A percentile compares a stretch with the other conserved stretches of the same genome.
Conservation (phyloP, 441 rosid genomes). For the Populus hybrid region DNA sequence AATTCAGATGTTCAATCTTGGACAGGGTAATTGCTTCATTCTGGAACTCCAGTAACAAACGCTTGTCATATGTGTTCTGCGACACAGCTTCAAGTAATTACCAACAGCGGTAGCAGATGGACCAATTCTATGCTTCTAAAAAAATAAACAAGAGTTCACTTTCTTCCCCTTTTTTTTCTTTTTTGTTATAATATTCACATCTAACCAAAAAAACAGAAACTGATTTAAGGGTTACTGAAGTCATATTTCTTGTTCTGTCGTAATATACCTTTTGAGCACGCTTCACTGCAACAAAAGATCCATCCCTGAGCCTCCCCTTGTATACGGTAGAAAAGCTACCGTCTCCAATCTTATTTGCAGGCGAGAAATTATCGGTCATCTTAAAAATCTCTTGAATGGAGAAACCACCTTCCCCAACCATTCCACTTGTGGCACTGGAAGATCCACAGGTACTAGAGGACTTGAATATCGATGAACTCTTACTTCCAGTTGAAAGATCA, state of each 20-base stretch:
- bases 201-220: neutral
- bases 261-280: conserved; percentile 67
- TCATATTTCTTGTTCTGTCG: neutral
- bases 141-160: neutral
- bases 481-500: conserved; percentile 52
- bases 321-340: conserved; percentile 84
- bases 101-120: neutral
- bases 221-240: neutral
- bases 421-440: conserved; percentile 41
- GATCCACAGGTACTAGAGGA: conserved; percentile 44
- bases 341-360: conserved; percentile 66
- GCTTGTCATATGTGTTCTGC: conserved; percentile 49
- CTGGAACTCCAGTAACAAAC: conserved; percentile 59
- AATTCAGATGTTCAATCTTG: conserved; percentile 82
- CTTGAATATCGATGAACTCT: conserved; percentile 32
- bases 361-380: conserved; percentile 69
- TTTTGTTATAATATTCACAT: neutral
- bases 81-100: conserved; percentile 19
- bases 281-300: conserved; percentile 82
- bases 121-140: neutral
- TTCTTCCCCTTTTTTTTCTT: neutral
- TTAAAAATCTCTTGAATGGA: conserved; percentile 59
- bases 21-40: conserved; percentile 78
- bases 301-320: conserved; percentile 63
- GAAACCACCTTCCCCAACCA: conserved; percentile 31